A percentile compares a stretch with the other conserved stretches of the same genome.
Evolutionary conservation across 169 alveolate species (phyloP).

Genomic region (Pseudocohnilembus persalinus): DNA sequence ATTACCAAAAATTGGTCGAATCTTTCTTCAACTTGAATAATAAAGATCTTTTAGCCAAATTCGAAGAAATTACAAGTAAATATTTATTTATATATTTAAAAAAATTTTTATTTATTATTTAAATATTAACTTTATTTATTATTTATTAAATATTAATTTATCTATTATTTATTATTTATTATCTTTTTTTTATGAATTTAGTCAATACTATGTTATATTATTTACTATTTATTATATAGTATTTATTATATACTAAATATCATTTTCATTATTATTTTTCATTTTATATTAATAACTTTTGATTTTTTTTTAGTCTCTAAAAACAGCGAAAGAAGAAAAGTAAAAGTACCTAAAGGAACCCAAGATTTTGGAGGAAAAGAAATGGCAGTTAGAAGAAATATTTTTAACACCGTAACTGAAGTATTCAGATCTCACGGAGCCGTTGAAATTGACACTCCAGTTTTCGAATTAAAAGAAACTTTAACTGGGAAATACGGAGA

Average conservation of each 20-base stretch:
- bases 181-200: not conserved
- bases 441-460: conserved; percentile 97
- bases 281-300: not conserved
- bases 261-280: not conserved
- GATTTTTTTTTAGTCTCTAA: not conserved
- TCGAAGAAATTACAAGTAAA: not conserved
- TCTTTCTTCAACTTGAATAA: not conserved
- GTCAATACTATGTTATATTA: not conserved
- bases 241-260: not conserved
- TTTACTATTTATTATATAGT: not conserved
- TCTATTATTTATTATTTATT: not conserved
- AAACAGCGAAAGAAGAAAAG: conserved; percentile 15
- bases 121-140: no score
- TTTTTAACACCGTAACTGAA: conserved; percentile 82
- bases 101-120: no score
- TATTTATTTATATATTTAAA: no score
- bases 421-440: conserved; percentile 95
- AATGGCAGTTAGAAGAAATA: conserved; percentile 91
- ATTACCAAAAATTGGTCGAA: not conserved
- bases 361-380: conserved; percentile 92
- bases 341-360: conserved; percentile 95
- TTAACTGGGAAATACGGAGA: conserved; percentile 96
- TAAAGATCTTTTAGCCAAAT: not conserved
- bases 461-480: conserved; percentile 96
- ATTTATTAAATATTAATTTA: not conserved